A percentile compares a stretch with the other conserved stretches of the same genome.
Evolutionary conservation across 805 yeast genomes (phyloP).

Genomic region (Hanseniaspora mollemarum): DNA sequence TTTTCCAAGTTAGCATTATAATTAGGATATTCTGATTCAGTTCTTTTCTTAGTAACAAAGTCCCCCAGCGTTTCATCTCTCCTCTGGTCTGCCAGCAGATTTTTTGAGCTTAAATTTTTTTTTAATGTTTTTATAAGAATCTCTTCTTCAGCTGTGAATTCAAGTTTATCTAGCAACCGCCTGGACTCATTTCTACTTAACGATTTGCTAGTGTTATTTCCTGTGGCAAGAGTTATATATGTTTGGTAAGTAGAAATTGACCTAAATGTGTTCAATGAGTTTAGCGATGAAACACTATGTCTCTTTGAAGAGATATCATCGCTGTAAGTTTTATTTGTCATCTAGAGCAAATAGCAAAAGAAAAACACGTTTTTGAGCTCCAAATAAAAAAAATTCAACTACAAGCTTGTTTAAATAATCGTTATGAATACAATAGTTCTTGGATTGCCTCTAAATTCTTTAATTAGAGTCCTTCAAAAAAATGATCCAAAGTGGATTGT

Average conservation of each 20-base stretch:
- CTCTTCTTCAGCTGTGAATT: conserved; percentile 26
- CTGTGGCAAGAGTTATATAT: conserved; percentile 4
- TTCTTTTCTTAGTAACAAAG: too few species aligned
- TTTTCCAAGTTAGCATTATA: conserved; percentile 4
- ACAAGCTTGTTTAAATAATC: too few species aligned
- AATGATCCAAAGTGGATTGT: too few species aligned
- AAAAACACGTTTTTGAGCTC: too few species aligned
- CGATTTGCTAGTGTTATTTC: not conserved
- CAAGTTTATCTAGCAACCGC: conserved; percentile 28
- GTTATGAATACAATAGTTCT: too few species aligned
- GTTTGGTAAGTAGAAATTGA: conserved; percentile 13
- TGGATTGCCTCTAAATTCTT: too few species aligned
- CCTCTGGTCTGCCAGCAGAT: not conserved
- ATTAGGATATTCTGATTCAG: too few species aligned
- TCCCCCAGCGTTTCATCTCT: too few species aligned
- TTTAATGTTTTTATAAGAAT: conserved; percentile 24
- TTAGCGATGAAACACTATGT: conserved; percentile 23
- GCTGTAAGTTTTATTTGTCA: not conserved
- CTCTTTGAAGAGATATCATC: conserved; percentile 16
- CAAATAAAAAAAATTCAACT: too few species aligned
- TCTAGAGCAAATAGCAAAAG: not conserved
- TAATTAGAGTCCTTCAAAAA: too few species aligned
- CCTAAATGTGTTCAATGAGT: conserved; percentile 6
- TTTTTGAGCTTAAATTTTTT: conserved; percentile 21
- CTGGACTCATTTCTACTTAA: conserved; percentile 18